phyloP scores from a whole-genome alignment of 179 eudicot species.

The Beta corolliflora region DNA sequence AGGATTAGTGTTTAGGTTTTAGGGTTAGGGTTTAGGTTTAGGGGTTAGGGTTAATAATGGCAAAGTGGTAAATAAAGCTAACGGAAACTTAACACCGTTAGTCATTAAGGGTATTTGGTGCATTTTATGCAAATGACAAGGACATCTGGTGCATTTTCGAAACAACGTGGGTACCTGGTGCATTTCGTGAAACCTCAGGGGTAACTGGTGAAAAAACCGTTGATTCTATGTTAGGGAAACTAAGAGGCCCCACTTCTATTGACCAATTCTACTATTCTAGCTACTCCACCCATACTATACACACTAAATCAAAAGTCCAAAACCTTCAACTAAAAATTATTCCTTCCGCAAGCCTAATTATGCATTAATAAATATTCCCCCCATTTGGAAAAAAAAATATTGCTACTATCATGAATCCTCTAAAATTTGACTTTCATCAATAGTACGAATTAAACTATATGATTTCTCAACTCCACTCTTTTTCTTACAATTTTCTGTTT shows the following conservation, averaged over 20 bases:
- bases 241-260: slow-evolving; percentile 19
- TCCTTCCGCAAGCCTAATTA: not conserved
- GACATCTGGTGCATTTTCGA: too few relatives aligned
- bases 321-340: slow-evolving; percentile 22
- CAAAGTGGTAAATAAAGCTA: too few relatives aligned
- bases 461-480: not conserved
- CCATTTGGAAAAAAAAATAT: not conserved
- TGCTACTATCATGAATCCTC: not conserved
- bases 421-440: not conserved
- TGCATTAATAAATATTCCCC: not conserved
- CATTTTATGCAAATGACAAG: too few relatives aligned
- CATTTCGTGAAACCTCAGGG: too few relatives aligned
- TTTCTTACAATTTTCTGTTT: not conserved
- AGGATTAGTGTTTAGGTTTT: too few relatives aligned
- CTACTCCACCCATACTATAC: slow-evolving; percentile 29
- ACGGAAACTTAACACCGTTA: too few relatives aligned
- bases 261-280: slow-evolving; percentile 33
- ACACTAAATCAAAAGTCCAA: slow-evolving; percentile 9
- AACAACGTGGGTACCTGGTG: too few relatives aligned
- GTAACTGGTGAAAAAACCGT: not conserved
- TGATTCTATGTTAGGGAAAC: slow-evolving; percentile 6
- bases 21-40: too few relatives aligned
- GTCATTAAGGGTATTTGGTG: too few relatives aligned
- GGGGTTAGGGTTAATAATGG: too few relatives aligned
- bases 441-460: too few relatives aligned